Conservation (phyloP, 805 yeast species). For the Schwanniomyces polymorphus region DNA sequence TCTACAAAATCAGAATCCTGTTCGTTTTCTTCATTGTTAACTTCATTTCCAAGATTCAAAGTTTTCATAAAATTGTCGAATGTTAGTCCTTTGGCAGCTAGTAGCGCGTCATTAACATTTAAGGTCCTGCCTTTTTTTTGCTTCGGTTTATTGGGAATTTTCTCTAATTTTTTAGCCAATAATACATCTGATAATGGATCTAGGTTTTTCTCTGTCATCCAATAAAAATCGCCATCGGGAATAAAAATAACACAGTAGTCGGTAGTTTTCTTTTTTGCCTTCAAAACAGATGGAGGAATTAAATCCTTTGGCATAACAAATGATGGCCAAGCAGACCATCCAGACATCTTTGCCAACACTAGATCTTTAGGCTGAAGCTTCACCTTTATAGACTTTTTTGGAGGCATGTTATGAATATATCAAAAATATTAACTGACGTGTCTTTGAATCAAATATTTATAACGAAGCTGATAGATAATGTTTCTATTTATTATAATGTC, state of each 20-base stretch:
- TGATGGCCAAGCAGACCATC: constrained; percentile 52
- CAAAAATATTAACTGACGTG: background rate
- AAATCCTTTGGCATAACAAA: constrained; percentile 42
- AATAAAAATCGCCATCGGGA: constrained; percentile 46
- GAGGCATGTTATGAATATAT: constrained; percentile 26
- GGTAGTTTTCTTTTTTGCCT: constrained; percentile 35
- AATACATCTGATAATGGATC: constrained; percentile 30
- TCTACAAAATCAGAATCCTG: constrained; percentile 14
- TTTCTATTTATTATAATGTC: too few relatives aligned
- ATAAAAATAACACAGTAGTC: constrained; percentile 44
- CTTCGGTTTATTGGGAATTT: constrained; percentile 22
- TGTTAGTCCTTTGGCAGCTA: constrained; percentile 35
- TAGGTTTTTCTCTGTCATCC: constrained; percentile 42
- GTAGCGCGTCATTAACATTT: constrained; percentile 36
- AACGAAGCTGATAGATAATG: too few relatives aligned
- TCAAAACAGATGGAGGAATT: constrained; percentile 34
- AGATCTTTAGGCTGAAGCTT: constrained; percentile 32
- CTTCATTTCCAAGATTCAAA: constrained; percentile 17
- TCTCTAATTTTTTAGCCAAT: constrained; percentile 25
- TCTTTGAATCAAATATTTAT: background rate
- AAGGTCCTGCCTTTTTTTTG: constrained; percentile 25
- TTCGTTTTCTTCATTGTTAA: constrained; percentile 18
- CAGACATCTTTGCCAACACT: constrained; percentile 46
- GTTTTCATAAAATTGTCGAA: constrained; percentile 37
- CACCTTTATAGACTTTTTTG: constrained; percentile 21